Evolutionary conservation across 495 filamentous ascomycete genomes (phyloP).

Genomic region (Cetradonia linearis): DNA sequence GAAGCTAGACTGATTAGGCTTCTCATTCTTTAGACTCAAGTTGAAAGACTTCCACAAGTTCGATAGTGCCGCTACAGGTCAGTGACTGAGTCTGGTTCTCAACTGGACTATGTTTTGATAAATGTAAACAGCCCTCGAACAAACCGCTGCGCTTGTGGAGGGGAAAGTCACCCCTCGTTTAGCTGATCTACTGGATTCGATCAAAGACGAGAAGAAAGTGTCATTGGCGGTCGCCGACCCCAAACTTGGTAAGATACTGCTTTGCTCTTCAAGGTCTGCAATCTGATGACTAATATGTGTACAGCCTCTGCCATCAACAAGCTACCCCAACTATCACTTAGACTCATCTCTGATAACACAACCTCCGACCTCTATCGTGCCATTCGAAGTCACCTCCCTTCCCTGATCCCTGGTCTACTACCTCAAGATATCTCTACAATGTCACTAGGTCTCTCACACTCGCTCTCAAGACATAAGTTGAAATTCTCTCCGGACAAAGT

Average conservation of each 20-base stretch:
- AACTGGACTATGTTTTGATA: neutral
- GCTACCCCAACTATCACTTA: conserved; percentile 75
- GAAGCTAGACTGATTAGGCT: conserved; percentile 27
- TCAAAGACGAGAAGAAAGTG: conserved; percentile 97
- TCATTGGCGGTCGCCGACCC: conserved; percentile 91
- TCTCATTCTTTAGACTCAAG: conserved; percentile 56
- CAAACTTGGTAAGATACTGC: conserved; percentile 61
- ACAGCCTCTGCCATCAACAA: conserved; percentile 79
- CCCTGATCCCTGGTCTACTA: conserved; percentile 80
- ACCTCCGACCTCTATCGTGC: conserved; percentile 85
- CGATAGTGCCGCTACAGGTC: conserved; percentile 62
- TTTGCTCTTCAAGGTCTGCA: neutral
- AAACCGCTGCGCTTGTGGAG: conserved; percentile 77
- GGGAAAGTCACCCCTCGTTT: conserved; percentile 95
- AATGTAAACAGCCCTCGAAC: conserved; percentile 56
- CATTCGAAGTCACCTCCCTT: conserved; percentile 80
- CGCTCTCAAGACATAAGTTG: conserved; percentile 93
- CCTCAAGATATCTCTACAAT: conserved; percentile 82
- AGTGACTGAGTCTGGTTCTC: neutral
- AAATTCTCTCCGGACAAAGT: conserved; percentile 99
- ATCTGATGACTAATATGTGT: neutral
- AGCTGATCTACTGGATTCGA: conserved; percentile 64
- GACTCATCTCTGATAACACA: conserved; percentile 73
- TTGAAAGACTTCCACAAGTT: conserved; percentile 96
- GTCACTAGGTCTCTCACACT: conserved; percentile 92